A percentile compares a stretch with the other conserved stretches of the same genome.
Evolutionary conservation across 805 yeast species (phyloP).

Genomic region (Yamadazyma sp.): DNA sequence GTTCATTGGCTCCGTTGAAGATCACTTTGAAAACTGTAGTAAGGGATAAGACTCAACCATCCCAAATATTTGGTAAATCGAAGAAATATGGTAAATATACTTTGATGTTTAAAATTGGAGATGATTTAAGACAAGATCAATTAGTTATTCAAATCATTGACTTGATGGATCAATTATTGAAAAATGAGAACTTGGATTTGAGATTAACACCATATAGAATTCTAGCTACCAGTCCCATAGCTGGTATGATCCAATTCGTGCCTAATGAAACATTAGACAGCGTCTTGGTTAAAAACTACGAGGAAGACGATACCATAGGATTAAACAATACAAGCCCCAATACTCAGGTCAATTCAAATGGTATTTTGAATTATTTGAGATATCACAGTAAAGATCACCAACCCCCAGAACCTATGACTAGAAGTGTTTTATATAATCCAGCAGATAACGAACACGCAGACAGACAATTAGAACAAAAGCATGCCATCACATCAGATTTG

Average conservation of each 20-base stretch:
- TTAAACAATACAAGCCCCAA: neutral
- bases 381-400: slow-evolving; percentile 44
- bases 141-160: slow-evolving; percentile 90
- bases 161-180: slow-evolving; percentile 83
- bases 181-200: slow-evolving; percentile 87
- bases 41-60: slow-evolving; percentile 14
- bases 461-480: slow-evolving; percentile 17
- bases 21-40: slow-evolving; percentile 65
- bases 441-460: slow-evolving; percentile 1
- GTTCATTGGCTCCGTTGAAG: slow-evolving; percentile 85
- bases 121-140: slow-evolving; percentile 94
- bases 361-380: slow-evolving; percentile 69
- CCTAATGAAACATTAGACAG: slow-evolving; percentile 87
- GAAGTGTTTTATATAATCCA: slow-evolving; percentile 10
- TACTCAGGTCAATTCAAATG: slow-evolving; percentile 44
- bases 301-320: slow-evolving; percentile 3
- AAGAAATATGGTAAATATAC: slow-evolving; percentile 53
- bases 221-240: slow-evolving; percentile 84
- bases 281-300: slow-evolving; percentile 41
- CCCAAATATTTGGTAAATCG: slow-evolving; percentile 33
- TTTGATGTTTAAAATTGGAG: slow-evolving; percentile 93
- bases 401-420: slow-evolving; percentile 23
- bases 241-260: slow-evolving; percentile 92
- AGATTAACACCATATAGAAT: slow-evolving; percentile 85
- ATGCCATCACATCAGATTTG: slow-evolving; percentile 33